Percentiles rank a stretch among this genome's conserved stretches.
phyloP scores from a whole-genome alignment of 768 basidiomycete species.

The Inosperma sp. region DNA sequence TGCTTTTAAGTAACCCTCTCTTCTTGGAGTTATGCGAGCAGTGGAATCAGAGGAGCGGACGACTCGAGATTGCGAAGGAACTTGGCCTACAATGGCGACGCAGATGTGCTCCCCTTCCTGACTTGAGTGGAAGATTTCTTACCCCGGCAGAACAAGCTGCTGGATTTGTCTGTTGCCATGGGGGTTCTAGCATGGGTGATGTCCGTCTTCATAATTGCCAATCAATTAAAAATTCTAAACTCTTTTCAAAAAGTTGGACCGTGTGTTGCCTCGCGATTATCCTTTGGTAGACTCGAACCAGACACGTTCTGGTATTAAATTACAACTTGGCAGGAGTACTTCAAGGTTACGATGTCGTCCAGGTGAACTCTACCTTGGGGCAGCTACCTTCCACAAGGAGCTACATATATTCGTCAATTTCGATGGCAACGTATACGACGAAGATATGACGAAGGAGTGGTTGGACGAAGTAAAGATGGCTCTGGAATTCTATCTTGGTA shows the following conservation, averaged over 20 bases:
- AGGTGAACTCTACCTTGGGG: slow-evolving; percentile 45
- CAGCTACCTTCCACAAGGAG: slow-evolving; percentile 29
- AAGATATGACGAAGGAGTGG: slow-evolving; percentile 42
- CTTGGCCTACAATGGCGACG: too few species aligned
- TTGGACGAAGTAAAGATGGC: slow-evolving; percentile 39
- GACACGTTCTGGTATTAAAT: not conserved
- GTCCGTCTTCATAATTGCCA: slow-evolving; percentile 29
- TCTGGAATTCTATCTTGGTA: slow-evolving; percentile 31
- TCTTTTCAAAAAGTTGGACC: slow-evolving; percentile 27
- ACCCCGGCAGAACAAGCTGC: slow-evolving; percentile 28
- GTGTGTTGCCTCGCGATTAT: slow-evolving; percentile 32
- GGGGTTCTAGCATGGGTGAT: slow-evolving; percentile 40
- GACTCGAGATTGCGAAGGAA: too few species aligned
- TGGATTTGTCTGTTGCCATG: slow-evolving; percentile 26
- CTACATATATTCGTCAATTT: slow-evolving; percentile 35
- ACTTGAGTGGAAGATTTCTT: slow-evolving; percentile 12
- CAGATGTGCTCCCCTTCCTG: too few species aligned
- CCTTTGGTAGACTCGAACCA: slow-evolving; percentile 14
- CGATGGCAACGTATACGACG: slow-evolving; percentile 46
- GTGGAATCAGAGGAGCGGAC: slow-evolving; percentile 23
- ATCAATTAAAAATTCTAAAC: not conserved
- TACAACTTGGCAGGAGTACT: slow-evolving; percentile 19
- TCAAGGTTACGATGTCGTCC: slow-evolving; percentile 40
- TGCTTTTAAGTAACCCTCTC: slow-evolving; percentile 40
- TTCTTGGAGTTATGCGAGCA: slow-evolving; percentile 36